Evolutionary conservation across 148 eudicot species (phyloP).

Genomic region (Pouteria glomerata): DNA sequence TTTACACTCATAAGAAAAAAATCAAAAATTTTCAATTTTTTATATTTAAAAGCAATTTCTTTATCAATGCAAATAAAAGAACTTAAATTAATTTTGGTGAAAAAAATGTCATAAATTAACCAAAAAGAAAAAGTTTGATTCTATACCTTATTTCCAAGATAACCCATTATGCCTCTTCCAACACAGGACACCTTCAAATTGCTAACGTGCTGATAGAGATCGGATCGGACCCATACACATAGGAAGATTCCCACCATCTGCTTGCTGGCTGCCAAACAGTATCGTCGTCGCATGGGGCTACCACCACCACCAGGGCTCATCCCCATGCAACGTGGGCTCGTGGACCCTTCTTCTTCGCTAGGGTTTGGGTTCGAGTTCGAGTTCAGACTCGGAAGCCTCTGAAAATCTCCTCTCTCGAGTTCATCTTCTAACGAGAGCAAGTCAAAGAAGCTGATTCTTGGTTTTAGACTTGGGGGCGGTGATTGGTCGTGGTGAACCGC

Average conservation of each 20-base stretch:
- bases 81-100: no score
- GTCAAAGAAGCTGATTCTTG: constrained; percentile 46
- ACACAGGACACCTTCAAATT: constrained; percentile 51
- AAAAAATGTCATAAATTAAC: no score
- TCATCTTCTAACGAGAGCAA: constrained; percentile 31
- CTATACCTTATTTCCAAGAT: constrained; percentile 63
- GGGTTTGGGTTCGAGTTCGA: constrained; percentile 10
- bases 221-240: constrained; percentile 50
- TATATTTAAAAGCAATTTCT: no score
- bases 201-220: constrained; percentile 31
- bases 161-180: constrained; percentile 68
- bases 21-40: no score
- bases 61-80: no score
- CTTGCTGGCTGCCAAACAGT: constrained; percentile 45
- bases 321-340: background rate
- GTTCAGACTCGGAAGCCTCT: constrained; percentile 12
- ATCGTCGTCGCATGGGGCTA: constrained; percentile 5
- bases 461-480: constrained; percentile 14
- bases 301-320: no score
- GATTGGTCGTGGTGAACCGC: constrained; percentile 5
- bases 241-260: constrained; percentile 66
- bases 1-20: no score
- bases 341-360: constrained; percentile 27
- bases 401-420: constrained; percentile 15
- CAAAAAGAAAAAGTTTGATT: no score